Evolutionary conservation across 257 asterid genomes (phyloP), one percentile per base, ranked within the genome.

Genomic region (Penstemon barbatus): DNA sequence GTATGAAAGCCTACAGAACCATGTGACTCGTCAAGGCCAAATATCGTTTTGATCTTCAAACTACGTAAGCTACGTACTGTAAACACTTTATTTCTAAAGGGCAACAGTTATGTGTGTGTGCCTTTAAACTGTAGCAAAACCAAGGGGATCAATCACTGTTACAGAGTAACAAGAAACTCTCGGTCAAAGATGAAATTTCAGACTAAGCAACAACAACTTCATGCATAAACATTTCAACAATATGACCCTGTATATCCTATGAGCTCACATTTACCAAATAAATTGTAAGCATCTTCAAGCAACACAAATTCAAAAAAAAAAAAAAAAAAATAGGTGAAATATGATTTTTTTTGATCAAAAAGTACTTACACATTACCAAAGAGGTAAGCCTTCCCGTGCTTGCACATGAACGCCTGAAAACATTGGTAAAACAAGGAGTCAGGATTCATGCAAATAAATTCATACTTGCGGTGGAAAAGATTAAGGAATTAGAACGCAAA

Each of bases 351-450:
- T 25, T 25, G 12, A 68, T 69, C 59, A 51, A 65, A 58, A 77
- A 78, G 65, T 63, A 77, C 97, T 84, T 83, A 85, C 98, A 87
- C 92, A 10, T 83, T 78, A 7, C 76, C 76, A 51, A 85, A 84
- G 77, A 91, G 96, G 78, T 91, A 89, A 69, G 98, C 98, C 78
- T 75, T 87, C 69, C 98, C 98, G 63, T 81, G 74, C 79, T 70
- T 86, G 86, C 83, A 69, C 64, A 81, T 91, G 81, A 91, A 91
- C 51, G 89, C 18, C 98, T 91, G 83, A 57, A 76, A 76, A 74
- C 36, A 80, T 65, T 37, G 43, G 75, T 41, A 63, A 75, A 72
- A 70, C 18, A 53, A 11, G n/a, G 41, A 66, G 72, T 84, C 60
- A 87, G 81, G 66, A 71, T 45, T 75, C 59, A 62, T 39, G 68